Conservation (phyloP, 371 early-diverging fungal species). For the Circinella umbellata region DNA sequence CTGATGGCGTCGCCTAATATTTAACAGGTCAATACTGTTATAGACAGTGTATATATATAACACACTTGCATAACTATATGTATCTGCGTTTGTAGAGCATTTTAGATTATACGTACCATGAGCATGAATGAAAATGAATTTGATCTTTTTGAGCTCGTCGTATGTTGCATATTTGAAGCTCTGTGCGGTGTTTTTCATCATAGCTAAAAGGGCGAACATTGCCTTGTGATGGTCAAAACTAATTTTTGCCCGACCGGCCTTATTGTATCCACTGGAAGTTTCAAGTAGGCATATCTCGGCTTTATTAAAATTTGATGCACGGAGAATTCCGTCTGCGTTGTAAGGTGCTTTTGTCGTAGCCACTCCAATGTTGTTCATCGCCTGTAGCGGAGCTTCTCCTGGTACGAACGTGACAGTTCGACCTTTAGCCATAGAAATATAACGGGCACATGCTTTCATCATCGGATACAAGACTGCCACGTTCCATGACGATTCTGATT, state of each 20-base stretch:
- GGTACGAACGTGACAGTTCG: background rate
- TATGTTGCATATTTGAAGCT: slow-evolving; percentile 15
- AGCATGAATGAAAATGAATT: slow-evolving; percentile 15
- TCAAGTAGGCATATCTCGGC: slow-evolving; percentile 12
- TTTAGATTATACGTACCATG: slow-evolving; percentile 17
- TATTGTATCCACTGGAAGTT: slow-evolving; percentile 5
- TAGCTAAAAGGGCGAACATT: slow-evolving; percentile 23
- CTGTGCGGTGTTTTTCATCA: slow-evolving; percentile 26
- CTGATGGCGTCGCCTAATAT: slow-evolving; percentile 13
- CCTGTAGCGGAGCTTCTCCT: slow-evolving; percentile 12
- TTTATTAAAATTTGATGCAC: background rate
- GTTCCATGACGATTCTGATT: slow-evolving; percentile 12
- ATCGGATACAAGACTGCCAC: background rate
- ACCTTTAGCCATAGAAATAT: background rate
- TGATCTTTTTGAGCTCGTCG: slow-evolving; percentile 19
- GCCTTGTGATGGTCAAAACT: slow-evolving; percentile 22
- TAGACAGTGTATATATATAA: background rate
- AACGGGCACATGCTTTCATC: background rate
- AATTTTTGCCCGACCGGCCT: slow-evolving; percentile 6
- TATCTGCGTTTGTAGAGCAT: background rate
- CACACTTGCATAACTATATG: background rate
- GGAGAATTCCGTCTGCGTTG: slow-evolving; percentile 13
- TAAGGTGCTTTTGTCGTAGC: slow-evolving; percentile 15
- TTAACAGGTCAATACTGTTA: slow-evolving; percentile 1
- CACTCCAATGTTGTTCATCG: slow-evolving; percentile 13